Conservation (phyloP, 345 rosid species). For the Camelina neglecta region DNA sequence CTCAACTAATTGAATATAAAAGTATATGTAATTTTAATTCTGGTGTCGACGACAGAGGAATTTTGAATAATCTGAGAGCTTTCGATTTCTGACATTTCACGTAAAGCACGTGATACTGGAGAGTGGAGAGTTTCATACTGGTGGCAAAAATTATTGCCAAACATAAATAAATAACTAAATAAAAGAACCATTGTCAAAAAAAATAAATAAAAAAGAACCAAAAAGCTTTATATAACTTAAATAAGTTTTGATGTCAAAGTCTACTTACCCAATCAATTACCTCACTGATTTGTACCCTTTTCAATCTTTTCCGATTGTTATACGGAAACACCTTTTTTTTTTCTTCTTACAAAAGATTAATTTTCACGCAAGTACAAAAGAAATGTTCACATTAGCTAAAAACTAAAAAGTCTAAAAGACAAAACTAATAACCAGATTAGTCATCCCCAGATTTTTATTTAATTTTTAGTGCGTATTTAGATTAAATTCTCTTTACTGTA, state of each 20-base stretch:
- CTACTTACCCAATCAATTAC: conserved; percentile 36
- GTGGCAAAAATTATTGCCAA: conserved; percentile 12
- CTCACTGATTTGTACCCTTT: conserved; percentile 30
- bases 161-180: neutral
- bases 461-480: no score
- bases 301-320: conserved; percentile 11
- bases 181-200: neutral
- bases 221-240: neutral
- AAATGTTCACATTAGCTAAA: conserved; percentile 13
- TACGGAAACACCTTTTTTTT: neutral
- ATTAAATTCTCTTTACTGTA: no score
- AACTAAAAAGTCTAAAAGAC: no score
- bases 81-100: conserved; percentile 32
- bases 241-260: conserved; percentile 29
- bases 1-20: neutral
- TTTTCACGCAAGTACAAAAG: neutral
- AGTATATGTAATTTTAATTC: neutral
- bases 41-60: conserved; percentile 33
- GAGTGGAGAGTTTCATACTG: conserved; percentile 8
- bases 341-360: neutral
- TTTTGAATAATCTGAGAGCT: neutral
- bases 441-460: neutral
- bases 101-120: conserved; percentile 42
- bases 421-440: neutral
- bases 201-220: neutral